These are phyloP conservation scores for Cruciata laevipes DNA, from an alignment of 257 asterid species.

Conservation along the genomic window DNA sequence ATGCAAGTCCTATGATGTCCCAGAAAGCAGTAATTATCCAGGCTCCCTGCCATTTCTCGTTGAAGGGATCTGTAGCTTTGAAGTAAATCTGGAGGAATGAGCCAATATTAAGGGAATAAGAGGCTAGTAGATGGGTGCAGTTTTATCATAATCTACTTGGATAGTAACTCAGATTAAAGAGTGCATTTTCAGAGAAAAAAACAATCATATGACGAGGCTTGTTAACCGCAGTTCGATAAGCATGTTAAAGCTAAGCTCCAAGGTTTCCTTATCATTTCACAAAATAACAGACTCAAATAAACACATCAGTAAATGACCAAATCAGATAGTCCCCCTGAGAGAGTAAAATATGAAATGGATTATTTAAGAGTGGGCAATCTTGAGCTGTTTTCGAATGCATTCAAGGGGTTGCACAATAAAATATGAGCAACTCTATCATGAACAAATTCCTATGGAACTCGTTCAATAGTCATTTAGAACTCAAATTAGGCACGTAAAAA, in stretches of 20 bases:
- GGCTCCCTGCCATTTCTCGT: constrained; percentile 93
- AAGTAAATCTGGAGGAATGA: constrained; percentile 64
- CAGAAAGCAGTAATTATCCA: constrained; percentile 97
- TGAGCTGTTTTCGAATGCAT: background rate
- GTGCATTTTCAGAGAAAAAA: background rate
- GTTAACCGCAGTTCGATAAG: background rate
- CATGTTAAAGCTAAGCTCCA: background rate
- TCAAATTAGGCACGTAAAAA: background rate
- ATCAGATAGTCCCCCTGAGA: background rate
- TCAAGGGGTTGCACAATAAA: background rate
- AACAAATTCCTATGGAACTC: background rate
- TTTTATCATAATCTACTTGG: background rate
- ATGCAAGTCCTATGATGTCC: constrained; percentile 77
- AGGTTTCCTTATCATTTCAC: background rate
- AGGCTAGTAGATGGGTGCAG: background rate
- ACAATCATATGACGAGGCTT: background rate
- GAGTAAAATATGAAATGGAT: background rate
- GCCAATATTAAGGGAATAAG: constrained; percentile 11
- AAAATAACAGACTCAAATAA: background rate
- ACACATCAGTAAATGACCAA: background rate
- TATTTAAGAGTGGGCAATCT: background rate
- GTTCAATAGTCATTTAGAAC: background rate
- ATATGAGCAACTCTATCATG: background rate
- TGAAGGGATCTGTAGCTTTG: constrained; percentile 96
- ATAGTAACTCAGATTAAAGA: background rate